These are phyloP conservation scores for Colletotrichum melonis DNA, from an alignment of 2,329 filamentous ascomycete species.

Conservation along the genomic window DNA sequence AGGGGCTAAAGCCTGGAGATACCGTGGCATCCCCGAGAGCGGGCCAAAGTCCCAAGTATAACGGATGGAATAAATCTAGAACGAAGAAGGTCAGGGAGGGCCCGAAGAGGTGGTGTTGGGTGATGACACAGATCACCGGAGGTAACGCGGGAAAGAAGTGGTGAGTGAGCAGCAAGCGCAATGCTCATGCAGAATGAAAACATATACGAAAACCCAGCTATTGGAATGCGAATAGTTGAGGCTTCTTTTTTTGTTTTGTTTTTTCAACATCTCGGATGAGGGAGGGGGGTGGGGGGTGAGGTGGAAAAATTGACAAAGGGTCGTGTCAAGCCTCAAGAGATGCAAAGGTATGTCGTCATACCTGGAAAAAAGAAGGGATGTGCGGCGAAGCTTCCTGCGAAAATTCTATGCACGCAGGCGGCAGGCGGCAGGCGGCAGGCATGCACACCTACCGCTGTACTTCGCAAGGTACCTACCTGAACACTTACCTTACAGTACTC, in stretches of 20 bases:
- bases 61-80: background rate
- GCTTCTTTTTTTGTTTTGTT: background rate
- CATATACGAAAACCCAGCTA: no score
- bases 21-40: background rate
- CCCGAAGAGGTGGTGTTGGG: no score
- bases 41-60: background rate
- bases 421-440: background rate
- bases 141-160: no score
- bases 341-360: conserved; percentile 5
- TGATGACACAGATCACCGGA: no score
- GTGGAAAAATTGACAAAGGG: background rate
- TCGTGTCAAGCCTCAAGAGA: background rate
- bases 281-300: background rate
- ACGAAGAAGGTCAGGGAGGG: background rate
- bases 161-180: no score
- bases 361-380: conserved; percentile 19
- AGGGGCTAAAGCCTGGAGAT: conserved; percentile 4
- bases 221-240: no score
- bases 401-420: background rate
- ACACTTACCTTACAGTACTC: background rate
- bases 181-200: no score
- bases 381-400: conserved; percentile 30
- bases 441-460: background rate
- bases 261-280: background rate
- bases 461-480: background rate